phyloP scores from a whole-genome alignment of 495 filamentous ascomycete species.

The Paragyromitra xinjiangensis region DNA sequence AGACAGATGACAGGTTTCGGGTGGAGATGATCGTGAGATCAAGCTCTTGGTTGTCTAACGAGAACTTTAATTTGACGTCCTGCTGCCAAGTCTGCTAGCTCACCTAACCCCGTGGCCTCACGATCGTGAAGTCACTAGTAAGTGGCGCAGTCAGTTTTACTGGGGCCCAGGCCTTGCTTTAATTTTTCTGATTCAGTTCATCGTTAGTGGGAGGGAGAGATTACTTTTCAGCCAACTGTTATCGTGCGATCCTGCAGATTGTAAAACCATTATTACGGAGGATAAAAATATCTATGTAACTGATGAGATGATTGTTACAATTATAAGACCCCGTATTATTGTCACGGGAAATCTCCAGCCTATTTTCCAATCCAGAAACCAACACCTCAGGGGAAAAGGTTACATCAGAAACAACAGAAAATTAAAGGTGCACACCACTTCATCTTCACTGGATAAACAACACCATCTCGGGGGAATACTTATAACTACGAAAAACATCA shows the following conservation, averaged over 20 bases:
- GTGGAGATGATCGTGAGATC: slow-evolving; percentile 18
- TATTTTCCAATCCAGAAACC: not conserved
- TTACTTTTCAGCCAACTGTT: not conserved
- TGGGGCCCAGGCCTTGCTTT: not conserved
- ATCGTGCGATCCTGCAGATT: not conserved
- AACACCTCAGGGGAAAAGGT: not conserved
- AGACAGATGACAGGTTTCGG: slow-evolving; percentile 2
- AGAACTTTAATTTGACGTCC: slow-evolving; percentile 43
- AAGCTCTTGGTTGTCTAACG: slow-evolving; percentile 9
- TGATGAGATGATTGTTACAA: not conserved
- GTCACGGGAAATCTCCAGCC: not conserved
- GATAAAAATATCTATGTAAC: not conserved
- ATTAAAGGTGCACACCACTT: not conserved
- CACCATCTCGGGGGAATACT: not conserved
- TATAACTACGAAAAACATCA: not conserved
- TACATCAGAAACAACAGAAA: not conserved
- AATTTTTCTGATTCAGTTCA: not conserved
- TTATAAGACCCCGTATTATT: not conserved
- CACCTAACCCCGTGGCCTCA: not conserved
- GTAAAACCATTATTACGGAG: not conserved
- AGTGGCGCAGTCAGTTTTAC: slow-evolving; percentile 4
- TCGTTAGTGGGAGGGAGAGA: not conserved
- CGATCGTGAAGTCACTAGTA: slow-evolving; percentile 8
- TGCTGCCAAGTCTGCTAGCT: slow-evolving; percentile 36
- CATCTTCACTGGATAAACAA: not conserved